phyloP scores from a whole-genome alignment of 2,329 filamentous ascomycete genomes.

The Venturia oleaginea region DNA sequence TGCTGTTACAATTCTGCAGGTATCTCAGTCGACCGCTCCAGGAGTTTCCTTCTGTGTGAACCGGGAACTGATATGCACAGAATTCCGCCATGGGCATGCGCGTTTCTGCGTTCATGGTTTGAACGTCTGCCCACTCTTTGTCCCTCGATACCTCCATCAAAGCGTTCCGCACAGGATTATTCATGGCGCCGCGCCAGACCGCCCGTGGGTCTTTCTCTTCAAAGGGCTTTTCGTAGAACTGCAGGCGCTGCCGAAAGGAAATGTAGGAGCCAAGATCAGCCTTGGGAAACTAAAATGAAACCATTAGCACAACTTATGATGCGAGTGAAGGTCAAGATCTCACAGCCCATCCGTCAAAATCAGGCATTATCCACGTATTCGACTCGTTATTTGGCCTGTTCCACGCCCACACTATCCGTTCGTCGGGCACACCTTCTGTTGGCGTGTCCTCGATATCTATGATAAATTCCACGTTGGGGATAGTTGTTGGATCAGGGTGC shows the following conservation, averaged over 20 bases:
- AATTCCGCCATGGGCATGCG: slow-evolving; percentile 21
- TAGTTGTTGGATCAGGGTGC: slow-evolving; percentile 30
- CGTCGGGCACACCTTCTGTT: slow-evolving; percentile 10
- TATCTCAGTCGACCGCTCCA: slow-evolving; percentile 27
- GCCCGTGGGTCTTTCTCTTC: neutral
- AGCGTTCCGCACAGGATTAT: slow-evolving; percentile 22
- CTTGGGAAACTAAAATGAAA: neutral
- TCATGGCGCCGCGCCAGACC: slow-evolving; percentile 26
- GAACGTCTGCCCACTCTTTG: slow-evolving; percentile 23
- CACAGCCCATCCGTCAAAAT: slow-evolving; percentile 18
- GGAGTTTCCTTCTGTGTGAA: slow-evolving; percentile 20
- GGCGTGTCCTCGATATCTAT: slow-evolving; percentile 34
- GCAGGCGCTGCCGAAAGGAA: slow-evolving; percentile 4
- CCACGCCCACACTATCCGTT: slow-evolving; percentile 15
- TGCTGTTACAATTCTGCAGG: slow-evolving; percentile 29
- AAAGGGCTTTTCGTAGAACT: slow-evolving; percentile 3
- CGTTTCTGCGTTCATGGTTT: slow-evolving; percentile 17
- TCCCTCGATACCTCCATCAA: slow-evolving; percentile 20
- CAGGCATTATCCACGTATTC: slow-evolving; percentile 20
- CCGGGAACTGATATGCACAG: slow-evolving; percentile 19
- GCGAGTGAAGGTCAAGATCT: neutral
- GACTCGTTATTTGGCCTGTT: slow-evolving; percentile 14
- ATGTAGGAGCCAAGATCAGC: slow-evolving; percentile 4
- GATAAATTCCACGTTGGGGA: slow-evolving; percentile 45
- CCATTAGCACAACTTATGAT: neutral